Percentiles rank a stretch among this genome's conserved stretches.
Conservation (phyloP, 306 rosid genomes). For the Ormosia semicastrata region DNA sequence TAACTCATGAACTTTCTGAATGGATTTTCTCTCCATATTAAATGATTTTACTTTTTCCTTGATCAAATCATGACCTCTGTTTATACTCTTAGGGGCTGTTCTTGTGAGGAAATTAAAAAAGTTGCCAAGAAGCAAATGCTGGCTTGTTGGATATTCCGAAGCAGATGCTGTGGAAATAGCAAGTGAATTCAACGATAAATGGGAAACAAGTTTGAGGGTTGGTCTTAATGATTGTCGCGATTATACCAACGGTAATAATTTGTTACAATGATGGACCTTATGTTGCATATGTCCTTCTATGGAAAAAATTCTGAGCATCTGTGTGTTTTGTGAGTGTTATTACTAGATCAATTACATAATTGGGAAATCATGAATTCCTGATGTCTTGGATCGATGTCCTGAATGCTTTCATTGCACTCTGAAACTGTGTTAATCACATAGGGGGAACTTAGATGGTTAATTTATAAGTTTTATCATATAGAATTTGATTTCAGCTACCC, state of each 20-base stretch:
- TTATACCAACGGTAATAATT: constrained; percentile 70
- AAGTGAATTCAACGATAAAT: constrained; percentile 57
- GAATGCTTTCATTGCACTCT: neutral
- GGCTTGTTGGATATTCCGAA: constrained; percentile 71
- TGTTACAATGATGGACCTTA: neutral
- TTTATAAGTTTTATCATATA: neutral
- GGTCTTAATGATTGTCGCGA: constrained; percentile 81
- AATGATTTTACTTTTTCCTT: neutral
- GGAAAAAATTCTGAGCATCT: neutral
- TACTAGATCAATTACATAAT: neutral
- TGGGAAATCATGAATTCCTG: constrained; percentile 2
- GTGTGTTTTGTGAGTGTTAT: neutral
- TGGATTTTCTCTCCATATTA: neutral
- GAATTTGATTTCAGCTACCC: neutral
- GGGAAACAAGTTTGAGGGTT: constrained; percentile 63
- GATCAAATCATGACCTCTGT: neutral
- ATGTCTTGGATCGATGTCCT: neutral
- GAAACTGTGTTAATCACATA: neutral
- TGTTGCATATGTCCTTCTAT: neutral
- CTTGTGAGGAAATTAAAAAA: constrained; percentile 57
- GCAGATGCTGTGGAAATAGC: constrained; percentile 53
- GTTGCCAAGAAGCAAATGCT: constrained; percentile 75
- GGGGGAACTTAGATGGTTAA: neutral
- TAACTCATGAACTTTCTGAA: neutral
- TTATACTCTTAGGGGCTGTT: constrained; percentile 55